These are phyloP conservation scores for Hypoxylon sp. DNA, from an alignment of 2,329 filamentous ascomycete genomes.

Conservation along the genomic window DNA sequence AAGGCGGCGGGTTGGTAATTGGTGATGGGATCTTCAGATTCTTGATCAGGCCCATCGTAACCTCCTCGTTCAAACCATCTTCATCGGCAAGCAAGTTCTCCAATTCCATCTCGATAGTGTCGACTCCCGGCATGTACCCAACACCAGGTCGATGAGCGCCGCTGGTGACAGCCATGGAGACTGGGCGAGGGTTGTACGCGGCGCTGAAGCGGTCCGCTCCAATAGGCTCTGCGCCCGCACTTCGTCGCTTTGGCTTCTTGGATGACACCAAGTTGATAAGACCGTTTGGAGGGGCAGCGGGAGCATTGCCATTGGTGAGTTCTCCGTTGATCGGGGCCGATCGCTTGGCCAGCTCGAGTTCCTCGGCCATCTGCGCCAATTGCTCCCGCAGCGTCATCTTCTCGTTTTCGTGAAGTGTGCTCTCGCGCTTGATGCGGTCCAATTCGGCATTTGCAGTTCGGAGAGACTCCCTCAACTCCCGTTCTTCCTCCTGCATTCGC, in stretches of 20 bases:
- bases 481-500: slow-evolving; percentile 94
- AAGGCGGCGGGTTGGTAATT: slow-evolving; percentile 86
- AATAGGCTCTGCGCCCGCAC: slow-evolving; percentile 86
- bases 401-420: slow-evolving; percentile 83
- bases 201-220: slow-evolving; percentile 91
- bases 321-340: slow-evolving; percentile 80
- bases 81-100: slow-evolving; percentile 95
- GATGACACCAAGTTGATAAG: slow-evolving; percentile 97
- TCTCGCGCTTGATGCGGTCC: slow-evolving; percentile 80
- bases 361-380: slow-evolving; percentile 89
- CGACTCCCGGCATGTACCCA: slow-evolving; percentile 82
- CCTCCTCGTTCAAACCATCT: slow-evolving; percentile 95
- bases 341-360: slow-evolving; percentile 88
- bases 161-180: slow-evolving; percentile 90
- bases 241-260: slow-evolving; percentile 96
- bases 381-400: slow-evolving; percentile 89
- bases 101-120: slow-evolving; percentile 95
- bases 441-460: slow-evolving; percentile 84
- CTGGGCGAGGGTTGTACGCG: slow-evolving; percentile 92
- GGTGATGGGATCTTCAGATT: slow-evolving; percentile 97
- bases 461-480: slow-evolving; percentile 84
- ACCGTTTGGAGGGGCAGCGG: slow-evolving; percentile 73
- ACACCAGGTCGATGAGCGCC: slow-evolving; percentile 78
- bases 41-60: slow-evolving; percentile 93
- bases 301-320: slow-evolving; percentile 72